Evolutionary conservation across 1,139 yeast species (phyloP), one percentile per base, ranked within the genome.

Genomic region (Tardiomyces blankii): DNA sequence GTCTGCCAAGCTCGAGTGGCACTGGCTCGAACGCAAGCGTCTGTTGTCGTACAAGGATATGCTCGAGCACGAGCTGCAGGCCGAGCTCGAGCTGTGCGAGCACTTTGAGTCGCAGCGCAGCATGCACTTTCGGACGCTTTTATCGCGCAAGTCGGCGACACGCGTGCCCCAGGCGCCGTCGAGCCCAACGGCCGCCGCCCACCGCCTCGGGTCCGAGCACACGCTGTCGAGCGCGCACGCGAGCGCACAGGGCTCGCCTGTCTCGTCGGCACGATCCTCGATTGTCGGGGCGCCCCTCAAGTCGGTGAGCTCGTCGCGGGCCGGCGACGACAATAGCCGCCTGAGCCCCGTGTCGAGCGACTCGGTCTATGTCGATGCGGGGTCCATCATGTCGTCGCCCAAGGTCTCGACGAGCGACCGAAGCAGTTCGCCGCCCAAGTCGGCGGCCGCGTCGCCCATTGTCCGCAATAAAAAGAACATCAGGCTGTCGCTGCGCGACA

Each of bases 1-100:
- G 47, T 66, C 72, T n/a, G 69, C 75, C 18, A 70, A 73, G 50
- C 57, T 78, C 43, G 79, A 77, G 47, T 74, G 78, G 77, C 61
- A 73, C 40, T 70, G 77, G 68, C 70, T 71, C 50, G 82, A 78
- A 48, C 60, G 70, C 19, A 67, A 72, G 46, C 66, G 75, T 45
- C 65, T 69, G 39, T 58, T 61, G 25, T 66, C 70, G 35, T 74
- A 74, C 57, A 54, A 62, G 23, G 63, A 62, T 39, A 60, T 75
- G 21, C 59, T 77, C 47, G 57, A 58, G 27, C 57, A 60, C 47
- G 69, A 66, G 44, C 52, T 57, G 38, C 56, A 55, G 25, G 49
- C 57, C 11, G 39, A 38, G 16, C 11, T 35, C 11, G 18, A n/a
- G 39, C 39, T 35, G 11, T 35, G 35, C 16, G 35, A 30, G 35